phyloP scores from a whole-genome alignment of 352 stramenopile species.

The Pythium phragmiticola region DNA sequence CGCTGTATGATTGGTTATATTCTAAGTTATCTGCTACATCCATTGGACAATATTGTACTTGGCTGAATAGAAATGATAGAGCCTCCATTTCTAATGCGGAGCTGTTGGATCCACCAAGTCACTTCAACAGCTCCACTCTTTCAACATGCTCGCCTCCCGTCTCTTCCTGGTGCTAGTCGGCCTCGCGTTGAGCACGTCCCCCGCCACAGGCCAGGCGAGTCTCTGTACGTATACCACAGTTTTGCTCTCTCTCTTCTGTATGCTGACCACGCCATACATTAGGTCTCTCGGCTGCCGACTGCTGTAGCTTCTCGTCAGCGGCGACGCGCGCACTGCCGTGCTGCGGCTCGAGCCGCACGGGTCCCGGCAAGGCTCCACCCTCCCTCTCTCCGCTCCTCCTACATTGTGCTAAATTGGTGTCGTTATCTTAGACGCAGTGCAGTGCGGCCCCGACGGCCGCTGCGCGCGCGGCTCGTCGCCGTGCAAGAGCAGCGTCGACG shows the following conservation, averaged over 20 bases:
- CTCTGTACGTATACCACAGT: constrained; percentile 4
- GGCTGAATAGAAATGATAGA: background rate
- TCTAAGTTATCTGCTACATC: background rate
- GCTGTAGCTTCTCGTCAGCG: constrained; percentile 34
- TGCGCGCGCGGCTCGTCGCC: constrained; percentile 26
- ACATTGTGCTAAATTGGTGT: background rate
- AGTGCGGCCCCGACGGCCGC: constrained; percentile 27
- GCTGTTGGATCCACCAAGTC: background rate
- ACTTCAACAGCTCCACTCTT: background rate
- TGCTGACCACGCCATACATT: background rate
- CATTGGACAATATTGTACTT: background rate
- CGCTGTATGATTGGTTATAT: background rate
- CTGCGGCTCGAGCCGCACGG: constrained; percentile 27
- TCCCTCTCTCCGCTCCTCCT: too few relatives aligned
- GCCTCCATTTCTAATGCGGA: background rate
- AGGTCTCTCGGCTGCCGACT: constrained; percentile 33
- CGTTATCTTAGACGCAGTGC: constrained; percentile 25
- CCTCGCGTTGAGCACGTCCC: background rate
- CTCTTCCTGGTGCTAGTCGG: constrained; percentile 2
- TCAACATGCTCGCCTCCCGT: background rate
- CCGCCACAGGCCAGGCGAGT: constrained; percentile 3
- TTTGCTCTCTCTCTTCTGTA: background rate
- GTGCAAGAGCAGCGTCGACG: constrained; percentile 36
- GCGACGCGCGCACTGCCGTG: constrained; percentile 21
- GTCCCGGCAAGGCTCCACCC: constrained; percentile 17